Percentiles rank a stretch among this genome's conserved stretches.
Evolutionary conservation across 2,329 filamentous ascomycete genomes (phyloP).

Genomic region (Elsinoe fawcettii): DNA sequence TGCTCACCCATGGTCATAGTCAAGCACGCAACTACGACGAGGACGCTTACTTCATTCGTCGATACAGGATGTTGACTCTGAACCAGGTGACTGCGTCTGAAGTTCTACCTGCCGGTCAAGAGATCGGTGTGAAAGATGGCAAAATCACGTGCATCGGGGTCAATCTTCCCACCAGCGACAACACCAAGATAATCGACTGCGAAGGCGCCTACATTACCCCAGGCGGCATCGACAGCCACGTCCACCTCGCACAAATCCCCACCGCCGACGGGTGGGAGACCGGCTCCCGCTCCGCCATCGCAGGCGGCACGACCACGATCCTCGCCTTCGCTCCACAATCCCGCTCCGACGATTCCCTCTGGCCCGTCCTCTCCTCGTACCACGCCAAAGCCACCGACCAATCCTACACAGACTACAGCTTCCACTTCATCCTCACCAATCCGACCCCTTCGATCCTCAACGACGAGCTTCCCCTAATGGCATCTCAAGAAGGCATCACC

Average conservation of each 20-base stretch:
- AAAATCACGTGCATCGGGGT: constrained; percentile 41
- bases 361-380: constrained; percentile 42
- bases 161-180: constrained; percentile 26
- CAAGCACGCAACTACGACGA: too few relatives aligned
- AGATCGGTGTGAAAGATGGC: constrained; percentile 42
- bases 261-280: constrained; percentile 41
- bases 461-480: constrained; percentile 36
- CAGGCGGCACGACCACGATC: constrained; percentile 53
- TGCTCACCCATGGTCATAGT: too few relatives aligned
- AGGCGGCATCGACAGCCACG: constrained; percentile 44
- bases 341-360: constrained; percentile 39
- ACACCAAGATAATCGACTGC: constrained; percentile 38
- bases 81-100: constrained; percentile 44
- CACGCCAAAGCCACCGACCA: constrained; percentile 39
- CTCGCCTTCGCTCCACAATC: constrained; percentile 51
- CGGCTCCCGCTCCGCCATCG: constrained; percentile 49
- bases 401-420: constrained; percentile 50
- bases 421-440: constrained; percentile 47
- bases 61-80: too few relatives aligned
- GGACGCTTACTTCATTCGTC: too few relatives aligned
- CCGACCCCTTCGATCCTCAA: constrained; percentile 35
- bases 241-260: constrained; percentile 38
- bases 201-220: constrained; percentile 41
- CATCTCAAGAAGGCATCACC: constrained; percentile 37
- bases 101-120: constrained; percentile 35